Conservation (phyloP, 805 yeast genomes). For the Kazachstania psychrophila region DNA sequence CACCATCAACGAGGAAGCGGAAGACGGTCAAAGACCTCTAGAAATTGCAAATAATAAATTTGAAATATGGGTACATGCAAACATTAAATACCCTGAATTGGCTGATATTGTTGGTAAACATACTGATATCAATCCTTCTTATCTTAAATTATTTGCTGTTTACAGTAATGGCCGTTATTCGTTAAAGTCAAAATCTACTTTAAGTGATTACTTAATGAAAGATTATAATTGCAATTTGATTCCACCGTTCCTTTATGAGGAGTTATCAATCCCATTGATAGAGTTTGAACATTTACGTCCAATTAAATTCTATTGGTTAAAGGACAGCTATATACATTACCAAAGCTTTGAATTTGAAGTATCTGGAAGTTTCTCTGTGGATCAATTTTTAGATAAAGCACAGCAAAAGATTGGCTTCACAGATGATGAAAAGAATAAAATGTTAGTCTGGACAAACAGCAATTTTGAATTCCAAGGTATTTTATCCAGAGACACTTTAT, state of each 20-base stretch:
- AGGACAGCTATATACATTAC: slow-evolving; percentile 59
- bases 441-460: slow-evolving; percentile 49
- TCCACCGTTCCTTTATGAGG: slow-evolving; percentile 62
- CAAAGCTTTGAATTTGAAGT: slow-evolving; percentile 61
- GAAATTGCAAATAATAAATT: slow-evolving; percentile 23
- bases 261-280: slow-evolving; percentile 60
- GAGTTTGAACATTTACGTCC: slow-evolving; percentile 71
- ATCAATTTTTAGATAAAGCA: slow-evolving; percentile 46
- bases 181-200: slow-evolving; percentile 27
- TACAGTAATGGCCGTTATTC: slow-evolving; percentile 52
- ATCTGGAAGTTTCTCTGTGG: slow-evolving; percentile 50
- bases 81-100: slow-evolving; percentile 49
- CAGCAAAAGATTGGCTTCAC: slow-evolving; percentile 46
- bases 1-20: slow-evolving; percentile 7
- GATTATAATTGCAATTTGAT: slow-evolving; percentile 29
- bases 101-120: slow-evolving; percentile 50
- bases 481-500: slow-evolving; percentile 30
- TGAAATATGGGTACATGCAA: slow-evolving; percentile 62
- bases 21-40: slow-evolving; percentile 2
- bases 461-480: slow-evolving; percentile 31
- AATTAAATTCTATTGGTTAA: slow-evolving; percentile 62
- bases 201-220: slow-evolving; percentile 32
- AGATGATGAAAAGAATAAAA: slow-evolving; percentile 36
- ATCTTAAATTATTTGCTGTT: slow-evolving; percentile 57
- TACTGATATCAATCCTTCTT: slow-evolving; percentile 47